Evolutionary conservation across 495 filamentous ascomycete species (phyloP), one percentile per base, ranked within the genome.

Genomic region (Hypoxylon perforatum): DNA sequence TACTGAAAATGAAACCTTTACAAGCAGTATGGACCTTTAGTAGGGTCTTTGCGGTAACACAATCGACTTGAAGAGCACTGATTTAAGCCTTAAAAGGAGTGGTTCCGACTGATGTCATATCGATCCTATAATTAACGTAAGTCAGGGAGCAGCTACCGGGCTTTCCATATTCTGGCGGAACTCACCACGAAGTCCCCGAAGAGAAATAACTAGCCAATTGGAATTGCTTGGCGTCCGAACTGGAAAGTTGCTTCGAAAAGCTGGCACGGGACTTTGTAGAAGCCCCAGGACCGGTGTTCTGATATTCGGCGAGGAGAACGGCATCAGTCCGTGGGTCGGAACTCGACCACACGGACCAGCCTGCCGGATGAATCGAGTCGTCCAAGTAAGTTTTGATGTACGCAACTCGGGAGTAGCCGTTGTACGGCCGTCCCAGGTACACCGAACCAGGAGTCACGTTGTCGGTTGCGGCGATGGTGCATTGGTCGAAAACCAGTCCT

Each of bases 401-500:
- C 9, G 64, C 66, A 0, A 74, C 73, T 2, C 66, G 51, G 9
- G 73, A 65, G 46, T 64, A 74, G 10, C 54, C 21, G 17, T 63
- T 56, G 47, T 65, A 75, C 25, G 73, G 73, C 0, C 71, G 45
- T 3, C 73, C 73, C 3, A 75, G 63, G 41, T 41, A 69, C 12
- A 69, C 63, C 0, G 42, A 39, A 8, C 68, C 69, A 2, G 57
- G 18, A 10, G 25, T 10, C 11, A 49, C 55, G 4, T 41, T 48
- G 0, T 46, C 39, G 1, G 53, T 39, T 1, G 71, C 67, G 2
- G 69, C 60, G 11, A 75, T 46, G 9, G 53, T 67, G 58, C 70
- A 76, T 18, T 76, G 66, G 54, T 78, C 74, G 44, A 78, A 75
- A 0, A 78, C 74, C 28, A 75, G 74, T 18, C 70, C 75, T 5